Base-by-base conservation (phyloP, 495 filamentous ascomycete species). In the Astrothelium macrocarpum region DNA sequence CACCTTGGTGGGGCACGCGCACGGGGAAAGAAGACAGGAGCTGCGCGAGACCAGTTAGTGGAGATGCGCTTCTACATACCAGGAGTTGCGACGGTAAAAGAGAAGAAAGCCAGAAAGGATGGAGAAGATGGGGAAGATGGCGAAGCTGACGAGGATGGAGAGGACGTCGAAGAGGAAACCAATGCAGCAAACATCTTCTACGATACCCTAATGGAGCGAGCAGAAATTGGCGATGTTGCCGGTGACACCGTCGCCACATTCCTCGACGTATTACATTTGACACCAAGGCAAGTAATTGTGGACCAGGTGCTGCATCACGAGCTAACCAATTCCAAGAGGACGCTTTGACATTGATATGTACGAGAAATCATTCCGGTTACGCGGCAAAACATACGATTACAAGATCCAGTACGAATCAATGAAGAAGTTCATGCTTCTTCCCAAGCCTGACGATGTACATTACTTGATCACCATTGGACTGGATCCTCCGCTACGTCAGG, bases 311-410 rank as follows among this genome's bases (percentile, higher is more conserved):
- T 5, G 11, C 7, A 56, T 28, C 16, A 56, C 20, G 9, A 28
- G n/a, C 49, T 56, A 29, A 56, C 20, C 2, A 11, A 28, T 29
- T 16, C 7, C 49, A 73, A 95, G 94, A 88, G 95, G 95, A 73
- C 94, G 95, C 59, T 99, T 97, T 81, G 95, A 97, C 75, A 95
- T 97, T 80, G 95, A 97, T 74, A 96, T 99, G 90, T 99, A 97
- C 82, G 95, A 97, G 73, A 85, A 85, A 1, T 97, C 95, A 4
- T 97, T 99, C 84, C 88, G 95, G 63, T 84, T 99, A 63, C 93
- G 95, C 59, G 95, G 95, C 59, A 97, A 97, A 77, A 99, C 95
- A 32, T 99, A 99, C 81, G 95, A 97, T 80, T 99, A 99, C 84
- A 99, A 99, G 81, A 96, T 99, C 66, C 90, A 96, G 77, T 99